These are phyloP conservation scores for Coemansia pectinata DNA, from an alignment of 192 early-diverging fungal species.

Conservation along the genomic window DNA sequence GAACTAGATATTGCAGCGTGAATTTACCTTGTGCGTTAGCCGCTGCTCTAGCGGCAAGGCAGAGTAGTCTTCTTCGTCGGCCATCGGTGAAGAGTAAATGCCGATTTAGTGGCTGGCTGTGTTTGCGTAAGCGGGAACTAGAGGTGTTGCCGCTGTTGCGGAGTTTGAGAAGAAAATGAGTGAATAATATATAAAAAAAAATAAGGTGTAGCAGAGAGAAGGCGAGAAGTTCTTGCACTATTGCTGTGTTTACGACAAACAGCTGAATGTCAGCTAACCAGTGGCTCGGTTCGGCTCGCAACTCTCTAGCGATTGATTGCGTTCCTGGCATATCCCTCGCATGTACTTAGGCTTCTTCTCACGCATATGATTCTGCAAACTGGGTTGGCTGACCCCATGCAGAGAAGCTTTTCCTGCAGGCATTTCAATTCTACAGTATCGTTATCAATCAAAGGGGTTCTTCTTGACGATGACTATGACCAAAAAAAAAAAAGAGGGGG, in stretches of 20 bases:
- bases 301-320: background rate
- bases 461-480: background rate
- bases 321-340: background rate
- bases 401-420: background rate
- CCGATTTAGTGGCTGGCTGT: background rate
- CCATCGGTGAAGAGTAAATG: conserved; percentile 20
- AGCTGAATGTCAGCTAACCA: background rate
- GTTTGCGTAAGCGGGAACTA: no score
- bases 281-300: conserved; percentile 1
- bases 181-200: background rate
- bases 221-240: background rate
- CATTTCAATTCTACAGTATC: background rate
- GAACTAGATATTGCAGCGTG: background rate
- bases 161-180: background rate
- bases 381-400: background rate
- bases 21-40: conserved; percentile 77
- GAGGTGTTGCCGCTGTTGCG: background rate
- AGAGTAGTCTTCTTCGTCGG: conserved; percentile 76
- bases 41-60: conserved; percentile 75
- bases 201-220: background rate
- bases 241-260: background rate
- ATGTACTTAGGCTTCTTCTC: background rate
- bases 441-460: background rate
- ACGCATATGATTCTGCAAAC: background rate
- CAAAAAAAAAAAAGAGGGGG: background rate